A percentile compares a stretch with the other conserved stretches of the same genome.
Conservation (phyloP, 2,329 filamentous ascomycete species). For the Rosellinia necatrix region DNA sequence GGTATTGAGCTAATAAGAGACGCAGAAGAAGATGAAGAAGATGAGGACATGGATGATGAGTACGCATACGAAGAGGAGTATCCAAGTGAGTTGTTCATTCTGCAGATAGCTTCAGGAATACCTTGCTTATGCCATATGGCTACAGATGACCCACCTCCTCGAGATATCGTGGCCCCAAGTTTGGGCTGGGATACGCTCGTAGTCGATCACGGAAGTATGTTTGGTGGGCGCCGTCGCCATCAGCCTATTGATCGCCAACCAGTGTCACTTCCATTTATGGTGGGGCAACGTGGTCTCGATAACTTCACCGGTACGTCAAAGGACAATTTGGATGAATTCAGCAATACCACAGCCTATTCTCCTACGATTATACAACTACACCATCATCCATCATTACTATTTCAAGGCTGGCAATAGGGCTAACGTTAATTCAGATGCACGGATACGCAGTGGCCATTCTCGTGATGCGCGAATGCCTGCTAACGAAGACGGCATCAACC, state of each 20-base stretch:
- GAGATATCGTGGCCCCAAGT: constrained; percentile 48
- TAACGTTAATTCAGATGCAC: constrained; percentile 41
- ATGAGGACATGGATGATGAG: constrained; percentile 71
- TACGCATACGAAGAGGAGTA: constrained; percentile 66
- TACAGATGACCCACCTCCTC: constrained; percentile 51
- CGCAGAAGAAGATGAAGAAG: constrained; percentile 62
- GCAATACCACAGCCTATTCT: background rate
- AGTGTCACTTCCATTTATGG: constrained; percentile 55
- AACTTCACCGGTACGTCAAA: constrained; percentile 36
- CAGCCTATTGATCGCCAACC: constrained; percentile 61
- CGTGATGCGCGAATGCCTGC: constrained; percentile 58
- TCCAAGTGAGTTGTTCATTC: constrained; percentile 51
- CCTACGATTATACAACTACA: background rate
- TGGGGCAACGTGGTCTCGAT: constrained; percentile 38
- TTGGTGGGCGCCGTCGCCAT: constrained; percentile 57
- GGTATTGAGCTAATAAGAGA: constrained; percentile 32
- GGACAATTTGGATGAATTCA: background rate
- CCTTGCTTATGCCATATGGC: constrained; percentile 15
- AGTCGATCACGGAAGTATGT: constrained; percentile 49
- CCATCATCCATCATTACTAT: background rate
- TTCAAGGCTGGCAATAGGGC: constrained; percentile 2
- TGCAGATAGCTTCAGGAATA: background rate
- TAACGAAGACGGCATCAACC: constrained; percentile 83
- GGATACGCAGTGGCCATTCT: constrained; percentile 57
- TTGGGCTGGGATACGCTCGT: constrained; percentile 64